Base-by-base conservation (phyloP, 1,284 basidiomycete species). In the Naganishia sp. region DNA sequence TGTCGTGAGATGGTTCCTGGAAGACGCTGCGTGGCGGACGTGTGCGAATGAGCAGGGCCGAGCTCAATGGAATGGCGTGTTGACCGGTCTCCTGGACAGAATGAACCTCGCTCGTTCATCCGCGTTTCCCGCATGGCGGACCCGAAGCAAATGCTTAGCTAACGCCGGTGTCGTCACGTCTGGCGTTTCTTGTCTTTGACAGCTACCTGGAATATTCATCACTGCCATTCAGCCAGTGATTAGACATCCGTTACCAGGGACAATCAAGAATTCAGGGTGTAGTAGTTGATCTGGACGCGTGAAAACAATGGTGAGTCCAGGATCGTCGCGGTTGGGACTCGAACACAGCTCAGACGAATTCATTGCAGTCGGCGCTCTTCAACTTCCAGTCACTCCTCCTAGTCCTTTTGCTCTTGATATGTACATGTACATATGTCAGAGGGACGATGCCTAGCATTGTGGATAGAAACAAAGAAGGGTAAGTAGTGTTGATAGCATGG, bases 391-490 rank as follows among this genome's bases (percentile, higher is more conserved):
- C 93, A 0, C 85, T 99, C 21, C 85, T 99, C 15, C 87, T 96
- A 72, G 93, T 96, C 76, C 88, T 97, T 70, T 85, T 99, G 18
- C 86, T 99, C 60, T 83, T 90, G 76, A 94, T 98, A 69, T 99
- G 96, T 82, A 98, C 95, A 52, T 97, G 93, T 83, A 95, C 96
- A 2, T 99, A 99, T 77, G 85, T 95, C 18, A 87, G 95, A 64
- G 89, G 92, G 0, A 88, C 92, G 3, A 89, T 91, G 5, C 95
- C 95, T 5, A 85, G 90, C 28, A 81, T 99, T 7, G 85, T 99
- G 33, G 96, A 99, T 79, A 84, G 90, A 69, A 98, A 99, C 79
- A 93, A 94, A 81, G 85, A 92, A 78, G 96, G 95, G 94, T 94
- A 72, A 75, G 86, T 2, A 2, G 45, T 48, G 49, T n/a, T 36